Base-by-base conservation (phyloP, 1,284 basidiomycete genomes). In the Athelia sp. region DNA sequence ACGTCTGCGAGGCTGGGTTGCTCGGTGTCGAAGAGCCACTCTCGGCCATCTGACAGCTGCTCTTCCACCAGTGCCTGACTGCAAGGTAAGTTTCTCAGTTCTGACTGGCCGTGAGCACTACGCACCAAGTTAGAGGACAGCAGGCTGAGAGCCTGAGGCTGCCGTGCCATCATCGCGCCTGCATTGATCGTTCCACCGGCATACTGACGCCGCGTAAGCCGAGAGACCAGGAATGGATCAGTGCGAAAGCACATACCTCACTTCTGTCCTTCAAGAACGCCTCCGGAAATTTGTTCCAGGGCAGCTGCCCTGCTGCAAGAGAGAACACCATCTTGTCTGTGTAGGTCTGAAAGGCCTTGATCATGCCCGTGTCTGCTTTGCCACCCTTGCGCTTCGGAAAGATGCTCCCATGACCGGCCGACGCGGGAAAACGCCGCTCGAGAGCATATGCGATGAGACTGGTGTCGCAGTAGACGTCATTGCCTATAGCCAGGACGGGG, bases 11-110 rank as follows among this genome's bases (percentile, higher is more conserved):
- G 61, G 42, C 76, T 69, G 3, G 78, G 77, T 0, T 61, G 49
- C 47, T 72, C 71, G 0, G 81, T 80, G 54, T 81, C 73, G 51
- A 81, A 72, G 4, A 81, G 61, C 79, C 79, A 84, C 58, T 78
- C 73, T 2, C 81, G 72, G n/a, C 69, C 76, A 58, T 81, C 79
- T 2, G 61, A 60, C 17, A 82, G 66, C 54, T 81, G 78, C 52
- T 79, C 71, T 54, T 82, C 76, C 4, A 79, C 42, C 13, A 79
- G 57, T 6, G 62, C 56, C 77, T 81, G 45, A 4, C 43, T 43
- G 17, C 49, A 23, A 21, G 15, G 23, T 38, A 18, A 38, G 34
- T 13, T 38, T 21, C 45, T 22, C 31, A 18, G 4, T n/a, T 19
- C 32, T 4, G 10, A 14, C 23, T 17, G 14, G 21, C 2, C 15